Percentiles rank a stretch among this genome's conserved stretches.
Conservation (phyloP, 345 rosid genomes). For the Fremontodendron californicum region DNA sequence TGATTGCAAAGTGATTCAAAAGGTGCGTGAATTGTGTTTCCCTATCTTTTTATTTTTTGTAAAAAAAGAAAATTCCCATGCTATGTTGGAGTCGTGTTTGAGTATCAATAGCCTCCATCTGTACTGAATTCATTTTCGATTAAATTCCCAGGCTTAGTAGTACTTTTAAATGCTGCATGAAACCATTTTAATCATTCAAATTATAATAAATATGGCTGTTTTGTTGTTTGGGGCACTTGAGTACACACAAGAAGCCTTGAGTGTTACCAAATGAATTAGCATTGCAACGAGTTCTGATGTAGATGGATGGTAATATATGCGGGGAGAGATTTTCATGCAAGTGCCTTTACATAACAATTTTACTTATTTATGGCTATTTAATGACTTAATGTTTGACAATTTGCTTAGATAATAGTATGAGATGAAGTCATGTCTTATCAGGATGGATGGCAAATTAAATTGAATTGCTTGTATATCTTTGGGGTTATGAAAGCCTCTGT, state of each 20-base stretch:
- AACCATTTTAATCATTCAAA: not conserved
- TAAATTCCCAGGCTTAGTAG: not conserved
- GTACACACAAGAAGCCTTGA: not conserved
- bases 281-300: not conserved
- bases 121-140: not conserved
- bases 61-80: not conserved
- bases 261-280: not conserved
- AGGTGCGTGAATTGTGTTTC: constrained; percentile 41
- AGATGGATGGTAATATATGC: too few relatives aligned
- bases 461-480: not conserved
- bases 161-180: not conserved
- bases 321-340: not conserved
- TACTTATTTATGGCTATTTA: too few relatives aligned
- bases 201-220: not conserved
- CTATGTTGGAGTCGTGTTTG: not conserved
- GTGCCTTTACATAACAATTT: not conserved
- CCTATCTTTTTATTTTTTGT: not conserved
- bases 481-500: constrained; percentile 9
- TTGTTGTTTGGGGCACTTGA: not conserved
- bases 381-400: too few relatives aligned
- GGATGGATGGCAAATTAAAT: not conserved
- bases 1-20: constrained; percentile 98
- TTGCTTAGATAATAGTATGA: not conserved
- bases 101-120: not conserved
- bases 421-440: not conserved